These are phyloP conservation scores for Xylaria sp. DNA, from an alignment of 2,329 filamentous ascomycete genomes.

Conservation along the genomic window DNA sequence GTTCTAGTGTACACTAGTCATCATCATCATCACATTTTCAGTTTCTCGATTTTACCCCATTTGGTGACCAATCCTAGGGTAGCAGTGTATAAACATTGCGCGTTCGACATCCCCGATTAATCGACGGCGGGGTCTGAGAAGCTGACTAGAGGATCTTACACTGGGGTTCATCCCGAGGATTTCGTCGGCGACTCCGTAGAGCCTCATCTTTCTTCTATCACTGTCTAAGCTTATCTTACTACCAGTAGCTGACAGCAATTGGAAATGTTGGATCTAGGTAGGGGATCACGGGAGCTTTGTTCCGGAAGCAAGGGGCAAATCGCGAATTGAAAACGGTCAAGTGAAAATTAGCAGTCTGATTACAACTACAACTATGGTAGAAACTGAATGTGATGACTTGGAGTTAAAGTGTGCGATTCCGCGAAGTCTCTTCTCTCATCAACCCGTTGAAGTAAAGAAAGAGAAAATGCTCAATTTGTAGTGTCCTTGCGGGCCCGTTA, in stretches of 20 bases:
- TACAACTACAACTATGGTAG: slow-evolving; percentile 1
- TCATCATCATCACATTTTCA: not conserved
- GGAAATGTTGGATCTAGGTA: not conserved
- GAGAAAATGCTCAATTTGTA: slow-evolving; percentile 13
- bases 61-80: too few relatives aligned
- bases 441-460: slow-evolving; percentile 2
- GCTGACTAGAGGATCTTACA: slow-evolving; percentile 10
- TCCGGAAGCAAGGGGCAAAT: not conserved
- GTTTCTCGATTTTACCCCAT: not conserved
- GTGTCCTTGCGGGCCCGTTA: not conserved
- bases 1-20: not conserved
- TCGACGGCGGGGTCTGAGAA: slow-evolving; percentile 2
- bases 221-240: slow-evolving; percentile 20
- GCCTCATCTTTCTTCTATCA: slow-evolving; percentile 3
- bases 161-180: not conserved
- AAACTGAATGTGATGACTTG: slow-evolving; percentile 18
- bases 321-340: not conserved
- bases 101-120: too few relatives aligned
- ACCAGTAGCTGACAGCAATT: not conserved
- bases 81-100: too few relatives aligned
- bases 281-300: not conserved
- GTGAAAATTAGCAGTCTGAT: not conserved
- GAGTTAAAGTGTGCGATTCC: slow-evolving; percentile 21
- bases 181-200: slow-evolving; percentile 14
- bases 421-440: slow-evolving; percentile 10